Evolutionary conservation across 192 early-diverging fungal species (phyloP), one percentile per base, ranked within the genome.

Genomic region (Linnemannia schmuckeri): DNA sequence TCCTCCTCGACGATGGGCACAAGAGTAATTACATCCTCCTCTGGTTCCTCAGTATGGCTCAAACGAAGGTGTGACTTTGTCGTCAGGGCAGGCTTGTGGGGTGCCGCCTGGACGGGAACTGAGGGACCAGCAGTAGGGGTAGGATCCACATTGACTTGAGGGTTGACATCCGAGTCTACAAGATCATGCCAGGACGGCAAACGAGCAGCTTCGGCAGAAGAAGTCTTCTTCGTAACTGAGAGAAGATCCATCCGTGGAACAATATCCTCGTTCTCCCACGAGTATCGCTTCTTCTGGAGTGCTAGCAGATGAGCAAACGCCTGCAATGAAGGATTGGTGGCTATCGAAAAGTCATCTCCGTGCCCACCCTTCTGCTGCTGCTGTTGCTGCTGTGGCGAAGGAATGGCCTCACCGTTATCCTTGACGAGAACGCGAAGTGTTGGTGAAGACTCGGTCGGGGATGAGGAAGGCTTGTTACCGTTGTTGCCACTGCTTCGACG

Each of bases 251-350:
- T 74, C 38, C 84, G 35, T 15, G 84, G 75, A 27, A 69, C 79
- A 61, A 86, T 52, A 46, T 70, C 74, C 9, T 86, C 84, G 35
- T 74, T 79, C 75, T 86, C 84, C 84, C 84, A 86, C 12, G 84
- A 86, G 49, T 66, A 86, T 8, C 84, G 79, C 70, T 86, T 86
- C 37, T 12, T 40, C 35, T 77, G 70, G 18, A 49, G 57, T 1
- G 66, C 27, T n/a, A 55, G 69, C n/a, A 66, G 46, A 46, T 75
- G 55, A 10, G 20, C 55, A 75, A 70, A 42, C 20, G 69, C 63
- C 30, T 77, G 55, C 12, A 69, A n/a, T 42, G 63, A 47, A 33
- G 38, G 40, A 63, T 61, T 27, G 38, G 13, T 7, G 22, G 49
- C n/a, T 27, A 6, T 9, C 41, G 18, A 17, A 63, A 42, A 41